Conservation (phyloP, 805 yeast species). For the Huiozyma sinensis region DNA sequence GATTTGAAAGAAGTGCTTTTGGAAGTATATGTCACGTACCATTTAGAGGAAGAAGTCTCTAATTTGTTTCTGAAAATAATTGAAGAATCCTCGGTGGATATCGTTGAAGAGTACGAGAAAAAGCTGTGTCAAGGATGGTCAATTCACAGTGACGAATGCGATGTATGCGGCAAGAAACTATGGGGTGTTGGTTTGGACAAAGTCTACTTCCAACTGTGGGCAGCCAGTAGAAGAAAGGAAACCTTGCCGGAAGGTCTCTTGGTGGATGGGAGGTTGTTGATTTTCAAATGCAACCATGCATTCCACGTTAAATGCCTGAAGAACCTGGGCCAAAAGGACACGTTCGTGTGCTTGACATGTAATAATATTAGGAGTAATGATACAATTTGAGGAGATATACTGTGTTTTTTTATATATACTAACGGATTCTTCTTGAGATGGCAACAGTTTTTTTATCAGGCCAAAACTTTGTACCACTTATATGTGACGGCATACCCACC, state of each 20-base stretch:
- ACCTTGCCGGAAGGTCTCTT: not conserved
- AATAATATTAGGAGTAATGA: not conserved
- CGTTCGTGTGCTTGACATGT: slow-evolving; percentile 18
- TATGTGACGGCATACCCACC: slow-evolving; percentile 15
- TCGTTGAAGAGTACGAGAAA: slow-evolving; percentile 33
- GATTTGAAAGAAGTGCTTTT: slow-evolving; percentile 49
- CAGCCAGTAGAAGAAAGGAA: slow-evolving; percentile 29
- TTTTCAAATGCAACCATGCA: slow-evolving; percentile 25
- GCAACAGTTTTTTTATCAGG: not conserved
- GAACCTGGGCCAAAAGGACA: slow-evolving; percentile 19
- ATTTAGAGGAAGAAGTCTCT: slow-evolving; percentile 51
- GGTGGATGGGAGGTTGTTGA: slow-evolving; percentile 4
- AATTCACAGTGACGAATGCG: slow-evolving; percentile 46
- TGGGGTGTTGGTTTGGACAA: slow-evolving; percentile 57
- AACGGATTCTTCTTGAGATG: not conserved
- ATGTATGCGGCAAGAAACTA: slow-evolving; percentile 61
- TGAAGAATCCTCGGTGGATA: slow-evolving; percentile 43
- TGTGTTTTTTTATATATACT: not conserved
- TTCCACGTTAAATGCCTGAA: slow-evolving; percentile 21
- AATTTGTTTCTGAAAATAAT: slow-evolving; percentile 41
- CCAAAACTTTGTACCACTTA: slow-evolving; percentile 18
- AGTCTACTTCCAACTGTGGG: slow-evolving; percentile 48
- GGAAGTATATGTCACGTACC: slow-evolving; percentile 54
- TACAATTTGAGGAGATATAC: not conserved
- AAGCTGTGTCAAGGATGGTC: slow-evolving; percentile 56